Evolutionary conservation across 2,329 filamentous ascomycete species (phyloP), one percentile per base, ranked within the genome.

Genomic region (Phyllosticta citrichinensis): DNA sequence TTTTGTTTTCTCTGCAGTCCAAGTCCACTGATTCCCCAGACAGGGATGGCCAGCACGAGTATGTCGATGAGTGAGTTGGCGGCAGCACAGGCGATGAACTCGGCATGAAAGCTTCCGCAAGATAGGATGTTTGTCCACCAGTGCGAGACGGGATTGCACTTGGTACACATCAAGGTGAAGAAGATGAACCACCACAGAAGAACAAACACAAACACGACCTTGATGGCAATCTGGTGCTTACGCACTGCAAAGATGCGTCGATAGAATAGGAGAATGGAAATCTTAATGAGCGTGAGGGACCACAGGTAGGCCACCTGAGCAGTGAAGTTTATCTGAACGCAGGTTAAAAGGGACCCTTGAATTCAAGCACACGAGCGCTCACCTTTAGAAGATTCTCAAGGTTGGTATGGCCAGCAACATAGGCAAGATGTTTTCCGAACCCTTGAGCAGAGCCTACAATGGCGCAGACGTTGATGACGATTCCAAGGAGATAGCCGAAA

Each of bases 181-280:
- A 69, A 69, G 60, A 65, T 63, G 50, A 69, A 35, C 5, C 67
- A 67, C 68, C 68, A 70, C 51, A 58, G 57, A 22, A 68, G 58
- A 9, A 69, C 66, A 17, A 67, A 62, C 2, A 52, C 65, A 30
- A 68, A 65, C 24, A 66, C 64, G 19, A 60, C n/a, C 40, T 66
- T 66, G 22, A 71, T 65, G 6, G 61, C 60, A 9, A 68, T 63
- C 12, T 64, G 64, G 53, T 66, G 67, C 22, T 64, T 67, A 47
- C 53, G 64, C 9, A 66, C 63, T 8, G 64, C 61, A 58, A 72
- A 69, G 27, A 72, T 69, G 52, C 67, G 67, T 52, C 66, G 68
- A 62, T 70, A 70, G 35, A 70, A 65, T 24, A 71, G 58, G 11
- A 72, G 62, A 47, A 71, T 69, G 22, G 69, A 71, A 12, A 66